Evolutionary conservation across 2,329 filamentous ascomycete species (phyloP).

Genomic region (Pyrenochaeta sp.): DNA sequence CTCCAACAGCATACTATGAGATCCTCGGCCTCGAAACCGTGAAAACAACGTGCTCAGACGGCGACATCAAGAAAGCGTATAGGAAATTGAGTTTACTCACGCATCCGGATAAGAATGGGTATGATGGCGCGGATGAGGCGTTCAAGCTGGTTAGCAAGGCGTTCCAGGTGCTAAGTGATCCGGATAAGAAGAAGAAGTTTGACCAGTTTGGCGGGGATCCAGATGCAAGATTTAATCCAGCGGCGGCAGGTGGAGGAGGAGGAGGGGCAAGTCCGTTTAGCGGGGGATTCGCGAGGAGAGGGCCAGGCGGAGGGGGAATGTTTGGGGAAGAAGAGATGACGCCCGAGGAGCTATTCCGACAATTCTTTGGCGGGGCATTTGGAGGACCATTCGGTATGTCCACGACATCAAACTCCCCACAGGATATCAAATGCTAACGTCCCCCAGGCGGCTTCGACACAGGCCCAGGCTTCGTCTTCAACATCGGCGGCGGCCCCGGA

Average conservation of each 20-base stretch:
- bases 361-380: conserved; percentile 86
- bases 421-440: not conserved
- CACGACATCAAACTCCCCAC: no score
- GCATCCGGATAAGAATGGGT: conserved; percentile 98
- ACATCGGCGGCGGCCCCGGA: conserved; percentile 88
- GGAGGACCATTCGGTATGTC: conserved; percentile 72
- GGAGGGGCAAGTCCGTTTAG: conserved; percentile 69
- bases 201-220: conserved; percentile 93
- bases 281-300: conserved; percentile 61
- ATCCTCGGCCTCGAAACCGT: conserved; percentile 79
- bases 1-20: conserved; percentile 91
- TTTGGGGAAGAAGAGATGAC: conserved; percentile 94
- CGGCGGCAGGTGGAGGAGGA: conserved; percentile 52
- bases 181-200: conserved; percentile 89
- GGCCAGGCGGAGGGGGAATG: conserved; percentile 58
- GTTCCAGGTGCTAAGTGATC: conserved; percentile 90
- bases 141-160: conserved; percentile 98
- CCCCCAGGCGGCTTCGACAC: conserved; percentile 70
- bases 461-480: conserved; percentile 92
- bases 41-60: conserved; percentile 72
- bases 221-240: conserved; percentile 80
- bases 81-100: conserved; percentile 92
- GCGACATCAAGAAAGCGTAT: conserved; percentile 97
- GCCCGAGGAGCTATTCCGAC: conserved; percentile 94
- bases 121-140: conserved; percentile 93